Base-by-base conservation (phyloP, 805 yeast species). In the Cyberlindnera euphorbiiphila region DNA sequence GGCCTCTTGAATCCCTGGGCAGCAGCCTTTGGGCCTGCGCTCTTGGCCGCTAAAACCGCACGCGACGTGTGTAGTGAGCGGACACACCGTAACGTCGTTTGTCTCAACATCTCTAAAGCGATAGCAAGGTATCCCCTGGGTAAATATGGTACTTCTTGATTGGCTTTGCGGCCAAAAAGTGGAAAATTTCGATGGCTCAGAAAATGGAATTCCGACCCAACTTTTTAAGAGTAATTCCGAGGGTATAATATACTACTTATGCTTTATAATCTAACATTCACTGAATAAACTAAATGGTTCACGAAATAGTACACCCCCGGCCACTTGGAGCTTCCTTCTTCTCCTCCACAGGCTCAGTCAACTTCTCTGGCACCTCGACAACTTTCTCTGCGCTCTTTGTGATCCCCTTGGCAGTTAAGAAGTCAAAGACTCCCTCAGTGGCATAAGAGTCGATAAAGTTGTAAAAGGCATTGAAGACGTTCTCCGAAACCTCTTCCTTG, bases 381-480 rank as follows among this genome's bases (percentile, higher is more conserved):
- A 13, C 28, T 2, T 9, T 22, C 20, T 37, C 40, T 12, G 43
- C 47, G 22, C 32, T 34, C 39, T 41, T 49, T n/a, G 63, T 59
- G 29, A 64, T 62, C 30, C 70, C 70, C 47, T 58, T 58, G 3
- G 70, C 70, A 12, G 70, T 65, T 35, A 66, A 46, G 42, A 64
- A 66, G 34, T 68, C 71, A 42, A 64, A 65, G 22, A 64, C 57
- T 43, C 64, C 68, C 54, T 77, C 78, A 15, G 79, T 85, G 28
- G 74, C 74, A 19, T 82, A 87, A 25, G 83, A 78, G 61, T 91
- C 98, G 48, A 93, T 82, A 58, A 85, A 91, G 30, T 85, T 84
- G 61, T 85, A 93, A 57, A 93, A 91, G 1, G 95, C 95, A 47
- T 87, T 81, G 65, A 85, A 89, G 4, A 82, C 83, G 54, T 88